These are phyloP conservation scores for Paraphaeosphaeria minitans DNA, from an alignment of 2,329 filamentous ascomycete genomes.

Conservation along the genomic window DNA sequence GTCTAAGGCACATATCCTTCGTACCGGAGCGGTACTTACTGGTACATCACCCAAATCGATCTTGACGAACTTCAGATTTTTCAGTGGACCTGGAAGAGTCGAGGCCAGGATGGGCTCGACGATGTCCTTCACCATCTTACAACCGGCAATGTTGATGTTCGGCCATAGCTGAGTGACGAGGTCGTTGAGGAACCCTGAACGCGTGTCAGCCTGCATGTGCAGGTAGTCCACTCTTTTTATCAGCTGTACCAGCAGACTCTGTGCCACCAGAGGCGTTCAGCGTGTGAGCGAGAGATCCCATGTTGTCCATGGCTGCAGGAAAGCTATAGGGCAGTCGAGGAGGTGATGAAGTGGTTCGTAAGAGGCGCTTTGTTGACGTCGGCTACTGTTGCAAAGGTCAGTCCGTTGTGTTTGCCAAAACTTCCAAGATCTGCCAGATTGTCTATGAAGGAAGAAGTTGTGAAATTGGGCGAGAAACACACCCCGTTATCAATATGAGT, in stretches of 20 bases:
- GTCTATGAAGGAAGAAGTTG: not conserved
- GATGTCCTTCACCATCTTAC: constrained; percentile 54
- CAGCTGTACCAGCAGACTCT: constrained; percentile 45
- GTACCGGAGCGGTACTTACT: not conserved
- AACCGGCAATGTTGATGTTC: constrained; percentile 54
- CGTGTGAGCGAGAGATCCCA: constrained; percentile 45
- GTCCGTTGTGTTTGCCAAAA: not conserved
- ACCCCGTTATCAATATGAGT: not conserved
- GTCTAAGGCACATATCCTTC: no score
- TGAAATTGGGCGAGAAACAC: not conserved
- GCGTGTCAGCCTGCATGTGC: constrained; percentile 1
- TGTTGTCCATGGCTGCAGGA: constrained; percentile 15
- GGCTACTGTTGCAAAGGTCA: not conserved
- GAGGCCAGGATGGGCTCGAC: constrained; percentile 56
- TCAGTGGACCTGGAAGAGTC: constrained; percentile 54
- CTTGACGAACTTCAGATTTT: constrained; percentile 52
- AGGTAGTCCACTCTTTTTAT: not conserved
- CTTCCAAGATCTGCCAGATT: not conserved
- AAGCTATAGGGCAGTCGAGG: not conserved
- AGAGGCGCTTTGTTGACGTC: no score
- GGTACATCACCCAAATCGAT: constrained; percentile 53
- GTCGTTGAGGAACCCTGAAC: constrained; percentile 54
- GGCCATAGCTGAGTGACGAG: constrained; percentile 57
- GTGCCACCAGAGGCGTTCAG: constrained; percentile 50
- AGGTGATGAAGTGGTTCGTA: not conserved